Base-by-base conservation (phyloP, 176 grass and related monocot species). In the Rhipidocladum racemiflorum region DNA sequence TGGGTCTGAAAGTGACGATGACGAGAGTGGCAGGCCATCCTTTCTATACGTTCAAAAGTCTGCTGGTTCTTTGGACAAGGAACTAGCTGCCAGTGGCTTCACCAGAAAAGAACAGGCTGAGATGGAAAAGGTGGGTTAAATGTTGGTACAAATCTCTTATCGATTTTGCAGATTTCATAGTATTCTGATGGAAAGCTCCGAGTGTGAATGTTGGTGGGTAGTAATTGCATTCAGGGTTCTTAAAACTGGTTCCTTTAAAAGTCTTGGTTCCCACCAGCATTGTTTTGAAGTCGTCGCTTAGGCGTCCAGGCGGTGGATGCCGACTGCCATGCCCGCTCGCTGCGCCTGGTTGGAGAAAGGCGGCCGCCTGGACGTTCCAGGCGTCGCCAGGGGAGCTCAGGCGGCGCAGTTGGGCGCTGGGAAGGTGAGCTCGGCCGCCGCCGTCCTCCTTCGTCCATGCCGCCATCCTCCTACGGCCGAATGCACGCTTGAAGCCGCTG, bases 21-120 rank as follows among this genome's bases (percentile, higher is more conserved):
- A 88, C 74, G 89, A 89, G 54, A 83, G 80, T 86, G 81, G 85
- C 27, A 93, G 88, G 49, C 92, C 85, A 11, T 90, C 90, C 66
- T 98, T 98, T 59, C 62, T 84, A 14, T 93, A 89, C 21, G 61
- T 98, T 68, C 73, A 91, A 72, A 98, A 88, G 77, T 15, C 74
- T 76, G 46, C 65, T 85, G 88, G 86, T 76, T 86, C 84, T 43
- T 88, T 98, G 84, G 96, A 98, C 77, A 93, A 85, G 81, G 89
- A 93, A 83, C 87, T 98, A 60, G 78, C 90, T 71, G 96, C 90
- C 56, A 95, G 96, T 91, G 96, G 92, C 27, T 98, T 95, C 85
- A 95, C 96, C 78, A 83, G 72, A 81, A 95, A 95, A 65, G 90
- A 98, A 72, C 85, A 98, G 71, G 90, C 88, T 66, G 90, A 95